Evolutionary conservation across 2,329 filamentous ascomycete species (phyloP), one percentile per base, ranked within the genome.

Genomic region (Sphaerulina musiva): DNA sequence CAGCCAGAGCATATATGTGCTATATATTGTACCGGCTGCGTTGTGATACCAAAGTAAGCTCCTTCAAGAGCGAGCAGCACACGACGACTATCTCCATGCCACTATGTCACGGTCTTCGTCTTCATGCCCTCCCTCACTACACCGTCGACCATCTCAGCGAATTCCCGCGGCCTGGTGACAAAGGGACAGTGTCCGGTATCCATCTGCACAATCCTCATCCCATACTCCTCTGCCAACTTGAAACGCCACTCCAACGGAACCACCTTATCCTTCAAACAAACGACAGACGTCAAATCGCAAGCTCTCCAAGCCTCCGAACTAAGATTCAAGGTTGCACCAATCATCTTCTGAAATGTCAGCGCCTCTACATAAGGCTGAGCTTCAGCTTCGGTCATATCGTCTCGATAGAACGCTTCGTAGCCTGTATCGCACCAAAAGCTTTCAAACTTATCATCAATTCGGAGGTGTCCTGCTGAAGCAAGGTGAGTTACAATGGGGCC

Each of bases 331-430:
- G 45, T 29, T 17, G 40, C 44, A 4, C 43, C 45, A 11, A 46
- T 20, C 12, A 45, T 40, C 41, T 46, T 43, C 10, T 54, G 51
- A 10, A 48, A 57, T 9, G 31, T 46, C 42, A 57, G 26, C 2
- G 55, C 55, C 11, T 57, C 51, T 12, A 53, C 44, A 32, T 43
- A 57, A 14, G 55, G 55, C 26, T 26, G 31, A 6, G 54, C 44
- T 17, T 51, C 51, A 40, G 51, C 51, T 29, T 32, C 14, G n/a
- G 12, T 45, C 55, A 57, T 57, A 38, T 57, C 55, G 5, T 54
- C 47, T 38, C 12, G 10, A 41, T 43, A 57, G 39, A 57, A 46
- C 4, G 46, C 38, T 23, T 54, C 32, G 12, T 57, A 41, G 32
- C 42, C 47, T 9, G 51, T 39, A 4, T 44, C 39, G 36, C 34